These are phyloP conservation scores for Mycosphaerella arachidis DNA, from an alignment of 2,329 filamentous ascomycete species.

Conservation along the genomic window DNA sequence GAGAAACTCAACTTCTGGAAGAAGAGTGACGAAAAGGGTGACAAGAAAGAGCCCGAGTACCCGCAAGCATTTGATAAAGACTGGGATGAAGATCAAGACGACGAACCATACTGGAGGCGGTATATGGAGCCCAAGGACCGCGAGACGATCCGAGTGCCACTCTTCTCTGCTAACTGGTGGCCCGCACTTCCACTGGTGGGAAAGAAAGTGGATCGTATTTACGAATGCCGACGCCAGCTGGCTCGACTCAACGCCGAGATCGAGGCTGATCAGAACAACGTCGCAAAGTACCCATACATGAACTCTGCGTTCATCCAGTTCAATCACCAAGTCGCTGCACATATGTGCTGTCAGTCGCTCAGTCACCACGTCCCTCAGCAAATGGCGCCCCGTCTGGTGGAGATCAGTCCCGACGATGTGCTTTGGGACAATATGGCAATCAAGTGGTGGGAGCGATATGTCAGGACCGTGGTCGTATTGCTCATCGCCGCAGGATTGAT, in stretches of 20 bases:
- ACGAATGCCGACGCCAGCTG: conserved; percentile 80
- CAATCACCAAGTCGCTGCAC: conserved; percentile 93
- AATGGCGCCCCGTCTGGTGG: conserved; percentile 88
- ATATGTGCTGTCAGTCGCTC: conserved; percentile 93
- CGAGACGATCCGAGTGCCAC: conserved; percentile 74
- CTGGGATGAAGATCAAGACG: conserved; percentile 58
- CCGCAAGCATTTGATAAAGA: conserved; percentile 59
- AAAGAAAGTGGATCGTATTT: conserved; percentile 91
- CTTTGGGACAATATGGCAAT: conserved; percentile 98
- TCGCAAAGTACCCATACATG: conserved; percentile 84
- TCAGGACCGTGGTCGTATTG: conserved; percentile 61
- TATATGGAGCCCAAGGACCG: conserved; percentile 79
- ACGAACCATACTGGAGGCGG: conserved; percentile 66
- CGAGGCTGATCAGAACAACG: conserved; percentile 78
- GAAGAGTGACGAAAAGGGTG: conserved; percentile 20
- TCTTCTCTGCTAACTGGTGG: conserved; percentile 62
- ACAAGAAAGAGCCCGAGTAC: conserved; percentile 46
- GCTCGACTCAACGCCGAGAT: conserved; percentile 88
- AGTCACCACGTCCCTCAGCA: conserved; percentile 88
- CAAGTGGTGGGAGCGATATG: conserved; percentile 86
- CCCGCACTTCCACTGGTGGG: conserved; percentile 73
- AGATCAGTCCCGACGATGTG: conserved; percentile 88
- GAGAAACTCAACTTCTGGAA: conserved; percentile 32
- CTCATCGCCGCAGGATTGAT: conserved; percentile 56
- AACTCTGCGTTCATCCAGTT: conserved; percentile 98